phyloP scores from a whole-genome alignment of 1,284 basidiomycete species.

The Papiliotrema terrestris region DNA sequence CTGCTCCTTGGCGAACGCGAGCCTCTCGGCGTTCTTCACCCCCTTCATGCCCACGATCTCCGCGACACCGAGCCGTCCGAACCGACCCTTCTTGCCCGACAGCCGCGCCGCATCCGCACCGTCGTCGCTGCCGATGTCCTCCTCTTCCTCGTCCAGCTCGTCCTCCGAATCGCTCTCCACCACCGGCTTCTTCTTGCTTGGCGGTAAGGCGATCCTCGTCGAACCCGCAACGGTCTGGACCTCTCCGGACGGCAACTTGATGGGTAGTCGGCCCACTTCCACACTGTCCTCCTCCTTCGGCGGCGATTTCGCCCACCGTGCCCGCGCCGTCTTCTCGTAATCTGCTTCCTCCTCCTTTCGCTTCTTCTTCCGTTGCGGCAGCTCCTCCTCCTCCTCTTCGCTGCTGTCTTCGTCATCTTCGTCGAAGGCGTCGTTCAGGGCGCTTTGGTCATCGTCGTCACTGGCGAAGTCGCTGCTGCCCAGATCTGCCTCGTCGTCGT shows the following conservation, averaged over 20 bases:
- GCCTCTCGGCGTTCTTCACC: constrained; percentile 61
- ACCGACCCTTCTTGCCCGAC: constrained; percentile 53
- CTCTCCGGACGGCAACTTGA: constrained; percentile 75
- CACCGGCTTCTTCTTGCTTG: constrained; percentile 31
- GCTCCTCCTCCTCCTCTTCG: constrained; percentile 12
- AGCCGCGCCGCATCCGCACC: constrained; percentile 45
- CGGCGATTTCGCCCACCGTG: constrained; percentile 23
- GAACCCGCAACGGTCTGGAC: constrained; percentile 54
- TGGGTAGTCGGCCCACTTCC: constrained; percentile 69
- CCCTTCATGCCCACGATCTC: constrained; percentile 61
- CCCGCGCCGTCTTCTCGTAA: constrained; percentile 36
- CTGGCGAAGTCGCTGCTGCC: background rate
- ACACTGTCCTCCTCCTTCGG: constrained; percentile 25
- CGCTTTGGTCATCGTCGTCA: constrained; percentile 22
- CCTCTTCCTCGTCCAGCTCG: constrained; percentile 51
- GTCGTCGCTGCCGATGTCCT: constrained; percentile 52
- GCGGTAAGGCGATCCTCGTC: constrained; percentile 50
- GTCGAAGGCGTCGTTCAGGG: constrained; percentile 25
- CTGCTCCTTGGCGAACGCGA: constrained; percentile 82
- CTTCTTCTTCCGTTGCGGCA: constrained; percentile 23
- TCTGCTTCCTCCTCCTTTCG: constrained; percentile 38
- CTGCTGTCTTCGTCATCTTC: constrained; percentile 13
- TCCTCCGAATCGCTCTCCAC: constrained; percentile 49
- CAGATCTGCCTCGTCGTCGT: constrained; percentile 11
- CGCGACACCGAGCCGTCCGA: constrained; percentile 73